Conservation (phyloP, 805 yeast species). For the Trichomonascus vanleenenianus region DNA sequence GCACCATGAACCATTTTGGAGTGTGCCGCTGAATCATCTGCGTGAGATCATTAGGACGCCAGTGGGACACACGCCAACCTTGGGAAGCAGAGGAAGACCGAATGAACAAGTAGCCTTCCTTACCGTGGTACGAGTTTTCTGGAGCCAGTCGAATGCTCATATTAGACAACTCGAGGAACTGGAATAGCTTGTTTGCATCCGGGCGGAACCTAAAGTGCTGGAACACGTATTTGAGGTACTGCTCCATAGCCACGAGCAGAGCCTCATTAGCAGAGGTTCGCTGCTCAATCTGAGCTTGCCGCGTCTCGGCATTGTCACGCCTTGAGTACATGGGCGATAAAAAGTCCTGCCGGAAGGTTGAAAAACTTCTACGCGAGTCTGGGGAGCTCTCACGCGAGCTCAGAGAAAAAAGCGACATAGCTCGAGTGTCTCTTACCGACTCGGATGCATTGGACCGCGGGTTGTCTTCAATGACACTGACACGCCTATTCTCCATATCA, state of each 20-base stretch:
- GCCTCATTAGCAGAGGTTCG: not conserved
- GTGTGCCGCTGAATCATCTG: slow-evolving; percentile 90
- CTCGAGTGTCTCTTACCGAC: not conserved
- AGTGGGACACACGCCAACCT: slow-evolving; percentile 95
- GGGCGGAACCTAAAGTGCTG: slow-evolving; percentile 58
- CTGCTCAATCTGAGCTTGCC: slow-evolving; percentile 1
- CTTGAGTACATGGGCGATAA: not conserved
- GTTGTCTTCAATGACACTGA: not conserved
- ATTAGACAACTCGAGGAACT: slow-evolving; percentile 85
- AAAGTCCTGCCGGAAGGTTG: not conserved
- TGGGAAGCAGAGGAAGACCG: slow-evolving; percentile 79
- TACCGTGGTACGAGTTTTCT: slow-evolving; percentile 76
- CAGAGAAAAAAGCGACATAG: slow-evolving; percentile 3
- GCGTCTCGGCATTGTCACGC: slow-evolving; percentile 1
- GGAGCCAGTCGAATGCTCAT: slow-evolving; percentile 74
- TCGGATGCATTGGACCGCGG: not conserved
- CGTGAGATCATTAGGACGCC: slow-evolving; percentile 65
- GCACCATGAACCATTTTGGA: slow-evolving; percentile 82
- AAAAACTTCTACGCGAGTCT: not conserved
- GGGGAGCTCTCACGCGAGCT: slow-evolving; percentile 1
- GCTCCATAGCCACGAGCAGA: slow-evolving; percentile 38
- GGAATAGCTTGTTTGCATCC: slow-evolving; percentile 74
- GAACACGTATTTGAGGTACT: slow-evolving; percentile 58
- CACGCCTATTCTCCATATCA: not conserved
- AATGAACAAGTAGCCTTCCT: slow-evolving; percentile 78